These are phyloP conservation scores for Dactylellina parvicollis DNA, from an alignment of 2,329 filamentous ascomycete species.

Conservation along the genomic window DNA sequence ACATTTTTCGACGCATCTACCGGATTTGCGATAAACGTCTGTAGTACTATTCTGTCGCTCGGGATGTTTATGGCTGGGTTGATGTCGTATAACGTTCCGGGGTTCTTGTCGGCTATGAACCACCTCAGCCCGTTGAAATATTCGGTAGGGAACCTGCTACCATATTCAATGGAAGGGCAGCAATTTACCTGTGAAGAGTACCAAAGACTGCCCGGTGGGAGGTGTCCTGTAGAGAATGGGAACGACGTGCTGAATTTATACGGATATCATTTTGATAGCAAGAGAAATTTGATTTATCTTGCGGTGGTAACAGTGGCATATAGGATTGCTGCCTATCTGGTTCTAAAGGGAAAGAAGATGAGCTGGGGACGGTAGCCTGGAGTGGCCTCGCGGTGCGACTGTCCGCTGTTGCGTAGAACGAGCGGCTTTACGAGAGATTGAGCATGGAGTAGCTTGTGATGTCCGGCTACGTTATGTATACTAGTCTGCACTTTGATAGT, in stretches of 20 bases:
- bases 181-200: slow-evolving; percentile 71
- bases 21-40: slow-evolving; percentile 79
- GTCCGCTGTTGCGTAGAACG: no score
- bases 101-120: slow-evolving; percentile 74
- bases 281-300: slow-evolving; percentile 71
- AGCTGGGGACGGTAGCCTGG: slow-evolving; percentile 62
- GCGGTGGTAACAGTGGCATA: slow-evolving; percentile 74
- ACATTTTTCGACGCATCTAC: slow-evolving; percentile 75
- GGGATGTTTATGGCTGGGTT: slow-evolving; percentile 77
- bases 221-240: slow-evolving; percentile 73
- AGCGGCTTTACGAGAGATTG: no score
- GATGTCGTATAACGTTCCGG: slow-evolving; percentile 75
- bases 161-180: slow-evolving; percentile 71
- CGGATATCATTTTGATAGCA: slow-evolving; percentile 69
- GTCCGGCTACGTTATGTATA: no score
- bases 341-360: slow-evolving; percentile 68
- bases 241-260: slow-evolving; percentile 75
- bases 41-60: slow-evolving; percentile 74
- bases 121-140: slow-evolving; percentile 78
- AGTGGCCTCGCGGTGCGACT: no score
- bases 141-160: slow-evolving; percentile 72
- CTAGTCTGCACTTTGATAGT: no score
- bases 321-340: slow-evolving; percentile 70
- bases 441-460: no score
- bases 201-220: slow-evolving; percentile 70